Percentiles rank a stretch among this genome's conserved stretches.
Conservation (phyloP, 352 stramenopile species). For the Phytophthora hybrid region DNA sequence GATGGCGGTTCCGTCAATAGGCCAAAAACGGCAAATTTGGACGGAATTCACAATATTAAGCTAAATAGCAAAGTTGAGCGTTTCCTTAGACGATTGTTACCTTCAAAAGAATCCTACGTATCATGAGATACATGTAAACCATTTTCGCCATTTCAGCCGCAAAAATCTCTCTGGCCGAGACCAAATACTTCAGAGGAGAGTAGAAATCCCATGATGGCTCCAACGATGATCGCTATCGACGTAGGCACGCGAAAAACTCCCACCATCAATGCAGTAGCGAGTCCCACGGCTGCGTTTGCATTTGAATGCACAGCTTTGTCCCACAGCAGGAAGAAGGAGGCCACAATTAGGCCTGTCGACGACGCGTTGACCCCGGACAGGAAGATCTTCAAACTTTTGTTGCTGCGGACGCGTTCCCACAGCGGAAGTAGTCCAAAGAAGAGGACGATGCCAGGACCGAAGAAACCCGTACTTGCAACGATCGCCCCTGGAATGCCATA, state of each 20-base stretch:
- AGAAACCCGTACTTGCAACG: constrained; percentile 90
- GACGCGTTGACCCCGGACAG: constrained; percentile 92
- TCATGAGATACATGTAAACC: not conserved
- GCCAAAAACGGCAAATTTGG: too few relatives aligned
- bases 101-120: too few relatives aligned
- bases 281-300: constrained; percentile 87
- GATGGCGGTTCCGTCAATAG: too few relatives aligned
- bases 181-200: constrained; percentile 58
- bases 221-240: constrained; percentile 65
- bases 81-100: too few relatives aligned
- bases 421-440: constrained; percentile 93
- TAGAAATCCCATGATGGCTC: constrained; percentile 60
- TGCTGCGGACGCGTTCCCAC: constrained; percentile 91
- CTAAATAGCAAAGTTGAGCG: too few relatives aligned
- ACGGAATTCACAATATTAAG: too few relatives aligned
- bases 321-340: constrained; percentile 91
- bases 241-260: constrained; percentile 81
- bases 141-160: constrained; percentile 21
- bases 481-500: constrained; percentile 89
- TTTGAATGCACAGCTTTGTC: constrained; percentile 85
- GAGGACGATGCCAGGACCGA: constrained; percentile 93
- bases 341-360: constrained; percentile 91
- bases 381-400: constrained; percentile 87
- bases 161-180: constrained; percentile 67
- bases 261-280: constrained; percentile 81